Evolutionary conservation across 2,329 filamentous ascomycete species (phyloP).

Genomic region (Ophiognomonia clavigignenti-juglandacearum): DNA sequence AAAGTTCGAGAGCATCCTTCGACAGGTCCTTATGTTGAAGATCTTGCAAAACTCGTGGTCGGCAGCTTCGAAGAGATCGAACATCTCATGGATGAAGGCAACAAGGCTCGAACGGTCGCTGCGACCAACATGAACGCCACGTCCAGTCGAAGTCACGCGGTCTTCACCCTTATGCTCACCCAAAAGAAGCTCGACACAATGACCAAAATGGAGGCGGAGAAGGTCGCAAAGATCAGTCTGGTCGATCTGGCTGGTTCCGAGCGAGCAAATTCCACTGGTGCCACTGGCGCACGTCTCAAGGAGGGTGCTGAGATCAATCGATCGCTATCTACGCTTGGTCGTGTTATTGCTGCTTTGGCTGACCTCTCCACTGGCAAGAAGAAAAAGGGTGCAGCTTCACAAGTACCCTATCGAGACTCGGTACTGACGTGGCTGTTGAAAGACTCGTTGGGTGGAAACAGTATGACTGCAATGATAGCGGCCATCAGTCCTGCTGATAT

Average conservation of each 20-base stretch:
- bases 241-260: slow-evolving; percentile 98
- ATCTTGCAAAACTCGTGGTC: slow-evolving; percentile 91
- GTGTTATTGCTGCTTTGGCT: slow-evolving; percentile 93
- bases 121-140: slow-evolving; percentile 99
- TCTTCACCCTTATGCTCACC: slow-evolving; percentile 92
- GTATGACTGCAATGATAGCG: slow-evolving; percentile 99
- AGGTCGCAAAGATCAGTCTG: slow-evolving; percentile 95
- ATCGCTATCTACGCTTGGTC: slow-evolving; percentile 89
- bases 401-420: slow-evolving; percentile 96
- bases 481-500: slow-evolving; percentile 98
- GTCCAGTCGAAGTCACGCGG: slow-evolving; percentile 94
- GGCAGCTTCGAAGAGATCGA: slow-evolving; percentile 94
- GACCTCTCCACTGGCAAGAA: slow-evolving; percentile 85
- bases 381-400: slow-evolving; percentile 65
- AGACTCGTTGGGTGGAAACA: slow-evolving; percentile 95
- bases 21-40: slow-evolving; percentile 95
- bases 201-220: slow-evolving; percentile 96
- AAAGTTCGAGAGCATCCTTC: slow-evolving; percentile 97
- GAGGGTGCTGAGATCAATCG: slow-evolving; percentile 98
- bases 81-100: slow-evolving; percentile 97
- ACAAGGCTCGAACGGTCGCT: slow-evolving; percentile 95
- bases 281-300: slow-evolving; percentile 89
- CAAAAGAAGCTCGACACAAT: slow-evolving; percentile 89
- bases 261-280: slow-evolving; percentile 92
- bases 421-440: slow-evolving; percentile 95